phyloP scores from a whole-genome alignment of 2,329 filamentous ascomycete genomes.

The Neospermospora avenae region DNA sequence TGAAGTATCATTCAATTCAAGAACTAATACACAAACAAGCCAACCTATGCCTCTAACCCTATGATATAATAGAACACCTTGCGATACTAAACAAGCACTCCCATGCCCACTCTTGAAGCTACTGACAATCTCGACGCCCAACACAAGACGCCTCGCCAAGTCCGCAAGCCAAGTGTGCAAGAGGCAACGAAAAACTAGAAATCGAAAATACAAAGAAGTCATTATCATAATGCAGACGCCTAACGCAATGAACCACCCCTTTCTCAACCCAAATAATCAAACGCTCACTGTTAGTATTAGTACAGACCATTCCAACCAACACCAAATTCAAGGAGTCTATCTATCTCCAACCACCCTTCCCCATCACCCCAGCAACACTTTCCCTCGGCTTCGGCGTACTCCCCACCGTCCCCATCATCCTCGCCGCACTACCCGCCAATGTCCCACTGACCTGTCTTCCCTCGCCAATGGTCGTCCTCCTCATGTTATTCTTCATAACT shows the following conservation, averaged over 20 bases:
- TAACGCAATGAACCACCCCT: constrained; percentile 11
- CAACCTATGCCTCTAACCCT: not conserved
- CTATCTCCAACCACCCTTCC: constrained; percentile 34
- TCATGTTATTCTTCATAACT: constrained; percentile 48
- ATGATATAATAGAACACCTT: not conserved
- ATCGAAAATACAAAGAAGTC: constrained; percentile 11
- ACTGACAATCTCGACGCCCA: not conserved
- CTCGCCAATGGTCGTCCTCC: constrained; percentile 33
- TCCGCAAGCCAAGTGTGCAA: not conserved
- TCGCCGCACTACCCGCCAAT: constrained; percentile 21
- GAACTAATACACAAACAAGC: not conserved
- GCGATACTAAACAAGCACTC: not conserved
- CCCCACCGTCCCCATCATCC: constrained; percentile 27
- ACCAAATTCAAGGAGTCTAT: too few species aligned
- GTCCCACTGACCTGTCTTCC: constrained; percentile 28
- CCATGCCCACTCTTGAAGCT: not conserved
- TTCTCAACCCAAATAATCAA: constrained; percentile 6
- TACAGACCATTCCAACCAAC: constrained; percentile 7
- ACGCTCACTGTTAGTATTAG: constrained; percentile 8
- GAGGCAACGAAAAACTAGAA: not conserved
- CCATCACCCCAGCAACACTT: constrained; percentile 28
- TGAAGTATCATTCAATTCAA: not conserved
- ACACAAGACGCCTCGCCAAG: not conserved
- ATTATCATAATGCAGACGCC: constrained; percentile 25
- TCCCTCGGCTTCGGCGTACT: constrained; percentile 30